These are phyloP conservation scores for Candida sanyaensis DNA, from an alignment of 1,139 yeast genomes.

Conservation along the genomic window DNA sequence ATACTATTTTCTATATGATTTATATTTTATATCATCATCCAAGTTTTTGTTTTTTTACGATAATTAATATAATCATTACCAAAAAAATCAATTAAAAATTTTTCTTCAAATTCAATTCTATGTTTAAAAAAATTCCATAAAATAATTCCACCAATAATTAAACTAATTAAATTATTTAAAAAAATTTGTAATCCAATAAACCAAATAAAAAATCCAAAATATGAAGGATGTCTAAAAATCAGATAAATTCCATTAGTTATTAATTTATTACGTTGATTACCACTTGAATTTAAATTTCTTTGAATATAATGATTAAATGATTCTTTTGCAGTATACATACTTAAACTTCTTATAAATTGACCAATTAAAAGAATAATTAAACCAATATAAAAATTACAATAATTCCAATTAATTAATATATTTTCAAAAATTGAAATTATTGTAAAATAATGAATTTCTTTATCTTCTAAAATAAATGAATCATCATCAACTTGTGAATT, in stretches of 20 bases:
- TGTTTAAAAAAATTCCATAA: conserved; percentile 68
- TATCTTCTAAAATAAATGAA: conserved; percentile 78
- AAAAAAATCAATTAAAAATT: conserved; percentile 62
- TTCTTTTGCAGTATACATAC: conserved; percentile 86
- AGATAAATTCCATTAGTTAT: conserved; percentile 75
- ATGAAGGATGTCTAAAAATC: conserved; percentile 80
- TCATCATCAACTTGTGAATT: conserved; percentile 64
- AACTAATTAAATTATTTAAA: conserved; percentile 50
- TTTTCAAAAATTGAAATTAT: conserved; percentile 28
- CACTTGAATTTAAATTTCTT: conserved; percentile 38
- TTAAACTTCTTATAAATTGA: conserved; percentile 65
- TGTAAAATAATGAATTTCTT: conserved; percentile 69
- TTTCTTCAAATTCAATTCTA: conserved; percentile 75
- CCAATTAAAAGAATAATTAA: conserved; percentile 52
- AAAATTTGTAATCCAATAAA: conserved; percentile 81
- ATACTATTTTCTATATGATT: background rate
- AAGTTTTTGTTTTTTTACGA: conserved; percentile 20
- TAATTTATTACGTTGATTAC: conserved; percentile 62
- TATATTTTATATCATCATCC: conserved; percentile 14
- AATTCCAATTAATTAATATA: conserved; percentile 10
- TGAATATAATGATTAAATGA: conserved; percentile 88
- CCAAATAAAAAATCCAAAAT: conserved; percentile 93
- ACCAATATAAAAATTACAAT: conserved; percentile 37
- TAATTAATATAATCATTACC: conserved; percentile 64
- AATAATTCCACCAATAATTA: conserved; percentile 28